Percentiles rank a stretch among this genome's conserved stretches.
phyloP scores from a whole-genome alignment of 805 yeast genomes.

The Millerozyma acaciae region DNA sequence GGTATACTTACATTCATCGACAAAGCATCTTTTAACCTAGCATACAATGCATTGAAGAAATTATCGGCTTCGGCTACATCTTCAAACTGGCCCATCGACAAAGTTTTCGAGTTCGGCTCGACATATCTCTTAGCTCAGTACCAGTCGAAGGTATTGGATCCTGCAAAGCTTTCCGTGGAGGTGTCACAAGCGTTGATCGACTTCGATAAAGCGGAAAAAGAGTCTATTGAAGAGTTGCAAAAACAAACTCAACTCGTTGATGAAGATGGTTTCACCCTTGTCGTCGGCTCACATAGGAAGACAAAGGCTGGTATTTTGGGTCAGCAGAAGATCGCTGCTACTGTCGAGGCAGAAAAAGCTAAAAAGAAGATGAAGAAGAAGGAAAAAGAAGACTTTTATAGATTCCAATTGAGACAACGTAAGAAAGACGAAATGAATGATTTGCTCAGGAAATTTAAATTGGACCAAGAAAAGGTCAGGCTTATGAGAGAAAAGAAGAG shows the following conservation, averaged over 20 bases:
- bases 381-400: conserved; percentile 87
- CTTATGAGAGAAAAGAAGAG: conserved; percentile 75
- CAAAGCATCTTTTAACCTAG: conserved; percentile 59
- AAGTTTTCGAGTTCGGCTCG: conserved; percentile 28
- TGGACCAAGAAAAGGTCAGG: conserved; percentile 83
- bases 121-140: conserved; percentile 40
- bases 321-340: conserved; percentile 40
- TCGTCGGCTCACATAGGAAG: conserved; percentile 82
- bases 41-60: conserved; percentile 60
- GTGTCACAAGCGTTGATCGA: conserved; percentile 61
- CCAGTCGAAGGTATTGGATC: conserved; percentile 39
- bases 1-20: conserved; percentile 75
- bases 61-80: conserved; percentile 22
- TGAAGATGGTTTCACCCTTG: conserved; percentile 91
- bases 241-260: conserved; percentile 65
- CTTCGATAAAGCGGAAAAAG: conserved; percentile 69
- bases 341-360: conserved; percentile 33
- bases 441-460: conserved; percentile 74
- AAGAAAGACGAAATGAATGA: conserved; percentile 92
- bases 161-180: conserved; percentile 47
- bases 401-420: conserved; percentile 91
- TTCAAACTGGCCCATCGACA: conserved; percentile 37
- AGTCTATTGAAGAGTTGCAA: conserved; percentile 51
- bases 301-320: conserved; percentile 70
- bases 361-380: conserved; percentile 58